phyloP scores from a whole-genome alignment of 495 filamentous ascomycete genomes.

The Aspergillus coremiiformis region DNA sequence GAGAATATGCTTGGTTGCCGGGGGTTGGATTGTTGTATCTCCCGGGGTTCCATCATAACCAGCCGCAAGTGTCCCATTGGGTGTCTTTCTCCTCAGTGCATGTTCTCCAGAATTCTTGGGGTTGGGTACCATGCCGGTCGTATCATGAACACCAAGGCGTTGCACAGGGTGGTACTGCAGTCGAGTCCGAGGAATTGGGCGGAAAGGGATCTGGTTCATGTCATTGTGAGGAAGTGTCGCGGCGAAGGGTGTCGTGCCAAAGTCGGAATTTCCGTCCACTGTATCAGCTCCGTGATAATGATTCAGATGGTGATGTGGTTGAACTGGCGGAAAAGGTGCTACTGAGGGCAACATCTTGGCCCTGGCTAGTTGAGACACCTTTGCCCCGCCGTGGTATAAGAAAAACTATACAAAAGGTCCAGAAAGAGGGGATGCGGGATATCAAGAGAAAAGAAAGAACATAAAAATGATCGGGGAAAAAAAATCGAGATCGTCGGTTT shows the following conservation, averaged over 20 bases:
- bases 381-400: background rate
- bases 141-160: conserved; percentile 27
- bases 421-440: background rate
- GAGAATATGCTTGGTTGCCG: conserved; percentile 82
- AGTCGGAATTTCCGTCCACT: conserved; percentile 26
- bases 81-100: conserved; percentile 85
- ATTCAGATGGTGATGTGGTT: conserved; percentile 39
- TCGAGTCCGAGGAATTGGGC: conserved; percentile 27
- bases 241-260: conserved; percentile 21
- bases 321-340: conserved; percentile 37
- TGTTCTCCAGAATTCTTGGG: conserved; percentile 50
- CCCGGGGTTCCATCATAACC: conserved; percentile 85
- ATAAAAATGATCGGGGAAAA: background rate
- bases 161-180: conserved; percentile 41
- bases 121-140: conserved; percentile 15
- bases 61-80: conserved; percentile 84
- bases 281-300: conserved; percentile 27
- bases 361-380: conserved; percentile 7
- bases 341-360: conserved; percentile 42
- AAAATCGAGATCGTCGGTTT: conserved; percentile 1
- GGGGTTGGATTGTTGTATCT: conserved; percentile 68
- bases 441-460: background rate
- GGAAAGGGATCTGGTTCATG: conserved; percentile 19
- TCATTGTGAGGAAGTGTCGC: conserved; percentile 21
- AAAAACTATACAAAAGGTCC: background rate